Base-by-base conservation (phyloP, 2,329 filamentous ascomycete genomes). In the Claviceps sp. region DNA sequence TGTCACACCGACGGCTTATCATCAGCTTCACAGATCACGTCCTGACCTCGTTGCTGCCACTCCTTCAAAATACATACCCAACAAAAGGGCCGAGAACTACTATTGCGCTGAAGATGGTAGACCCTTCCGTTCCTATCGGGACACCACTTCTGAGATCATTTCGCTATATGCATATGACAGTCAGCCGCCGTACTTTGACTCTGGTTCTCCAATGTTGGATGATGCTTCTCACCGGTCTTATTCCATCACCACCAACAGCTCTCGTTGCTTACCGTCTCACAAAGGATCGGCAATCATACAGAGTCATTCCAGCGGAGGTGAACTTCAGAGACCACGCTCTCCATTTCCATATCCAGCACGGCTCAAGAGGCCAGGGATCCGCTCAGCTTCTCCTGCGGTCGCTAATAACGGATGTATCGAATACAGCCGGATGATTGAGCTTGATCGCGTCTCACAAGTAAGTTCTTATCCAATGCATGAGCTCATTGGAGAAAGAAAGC, bases 291-390 rank as follows among this genome's bases (percentile, higher is more conserved):
- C 67, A 5, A 76, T 72, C 26, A 61, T 77, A 43, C 70, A 74
- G 54, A 77, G 72, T 53, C 71, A 72, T 36, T 64, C 66, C 20
- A 74, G 74, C 26, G 62, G 62, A 22, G 61, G 60, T 45, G 62
- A 65, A 34, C 58, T 73, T 49, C 76, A 77, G 57, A 70, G 77
- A n/a, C 75, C 77, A 47, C 71, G 76, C 34, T 81, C 78, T 22
- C 78, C 78, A 1, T 81, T 77, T 54, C 76, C 76, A 22, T 81
- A 81, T 54, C 77, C 78, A 26, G 74, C 77, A 46, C 73, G 78
- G 18, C 63, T 81, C 37, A 79, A 72, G 59, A 72, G 78, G 20
- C 76, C 76, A 18, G 75, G 75, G 3, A 65, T 74, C 40, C 68
- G 72, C 43, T 69, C 75, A 45, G 65, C 70, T 30, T 78, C 75